Percentiles rank a stretch among this genome's conserved stretches.
Evolutionary conservation across 2,329 filamentous ascomycete species (phyloP).

Genomic region (Didymella lethalis): DNA sequence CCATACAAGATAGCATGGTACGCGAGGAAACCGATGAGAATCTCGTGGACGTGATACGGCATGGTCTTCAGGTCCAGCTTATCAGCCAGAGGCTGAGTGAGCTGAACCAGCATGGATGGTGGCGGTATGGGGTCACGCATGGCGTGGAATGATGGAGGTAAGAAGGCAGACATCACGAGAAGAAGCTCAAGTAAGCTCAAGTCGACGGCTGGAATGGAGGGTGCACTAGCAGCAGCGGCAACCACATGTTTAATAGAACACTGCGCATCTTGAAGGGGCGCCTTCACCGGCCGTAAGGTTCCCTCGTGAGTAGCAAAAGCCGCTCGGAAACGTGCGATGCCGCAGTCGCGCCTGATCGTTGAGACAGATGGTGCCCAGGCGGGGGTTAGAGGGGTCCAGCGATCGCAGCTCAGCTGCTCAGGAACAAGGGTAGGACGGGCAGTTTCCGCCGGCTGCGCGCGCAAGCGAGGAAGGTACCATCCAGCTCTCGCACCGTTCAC

Average conservation of each 20-base stretch:
- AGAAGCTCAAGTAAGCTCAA: slow-evolving; percentile 21
- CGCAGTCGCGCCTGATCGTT: slow-evolving; percentile 21
- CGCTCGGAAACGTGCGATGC: slow-evolving; percentile 23
- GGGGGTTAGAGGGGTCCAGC: slow-evolving; percentile 15
- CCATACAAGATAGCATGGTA: slow-evolving; percentile 74
- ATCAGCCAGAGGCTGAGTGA: slow-evolving; percentile 70
- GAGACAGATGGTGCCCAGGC: slow-evolving; percentile 19
- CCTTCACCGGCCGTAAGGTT: slow-evolving; percentile 10
- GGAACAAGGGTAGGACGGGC: slow-evolving; percentile 14
- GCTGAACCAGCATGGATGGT: slow-evolving; percentile 63
- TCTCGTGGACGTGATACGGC: slow-evolving; percentile 80
- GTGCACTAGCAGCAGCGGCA: slow-evolving; percentile 16
- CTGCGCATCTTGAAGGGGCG: slow-evolving; percentile 1
- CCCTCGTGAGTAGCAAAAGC: slow-evolving; percentile 19
- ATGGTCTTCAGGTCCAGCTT: slow-evolving; percentile 69
- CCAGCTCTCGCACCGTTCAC: slow-evolving; percentile 8
- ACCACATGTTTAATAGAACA: slow-evolving; percentile 19
- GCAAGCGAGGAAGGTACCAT: slow-evolving; percentile 4
- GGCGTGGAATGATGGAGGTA: slow-evolving; percentile 36
- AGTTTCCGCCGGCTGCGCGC: slow-evolving; percentile 3
- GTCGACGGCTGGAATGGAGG: slow-evolving; percentile 9
- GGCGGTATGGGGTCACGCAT: slow-evolving; percentile 78
- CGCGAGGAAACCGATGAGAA: slow-evolving; percentile 69
- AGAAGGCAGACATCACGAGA: slow-evolving; percentile 31
- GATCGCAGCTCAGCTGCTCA: slow-evolving; percentile 6